Base-by-base conservation (phyloP, 768 basidiomycete species). In the Tulasnella sp. region DNA sequence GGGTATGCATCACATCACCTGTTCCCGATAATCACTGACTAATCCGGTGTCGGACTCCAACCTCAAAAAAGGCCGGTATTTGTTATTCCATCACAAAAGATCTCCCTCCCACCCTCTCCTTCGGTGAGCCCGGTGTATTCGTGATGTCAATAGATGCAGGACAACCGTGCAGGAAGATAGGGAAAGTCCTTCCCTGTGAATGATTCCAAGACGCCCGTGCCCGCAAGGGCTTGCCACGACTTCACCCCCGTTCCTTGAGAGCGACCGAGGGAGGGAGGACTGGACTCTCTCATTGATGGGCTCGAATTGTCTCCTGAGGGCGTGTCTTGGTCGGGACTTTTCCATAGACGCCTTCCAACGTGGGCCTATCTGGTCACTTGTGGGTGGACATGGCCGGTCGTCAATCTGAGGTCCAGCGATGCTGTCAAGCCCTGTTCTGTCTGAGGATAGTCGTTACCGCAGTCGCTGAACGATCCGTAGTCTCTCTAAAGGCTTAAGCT, bases 211-310 rank as follows among this genome's bases (percentile, higher is more conserved):
- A 68, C 34, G 31, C 8, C 21, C 34, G 62, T 27, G 62, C 62
- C 34, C 62, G 27, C 24, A 27, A 68, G 62, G 27, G 24, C 3
- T 27, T 68, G 62, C 62, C 62, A 68, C 62, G 62, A 68, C 62
- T 14, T 68, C 62, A 68, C 62, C 62, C 62, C 62, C 62, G 62
- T 68, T 68, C 62, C 62, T 68, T 68, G 62, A 68, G 62, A 68
- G 62, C 62, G 62, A 34, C 31, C 56, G 24, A 58, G 56, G n/a
- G 56, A 58, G 56, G 24, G 27, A 14, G 62, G 62, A 68, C 62
- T 68, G 62, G 62, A 34, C 62, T 68, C 62, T 7, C 62, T 68
- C 27, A 14, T 36, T 68, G 62, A 68, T 68, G 62, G 62, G 62
- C n/a, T 68, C 62, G 62, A 68, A 68, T 68, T 68, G 62, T 19